These are phyloP conservation scores for Pichia cactophila DNA, from an alignment of 1,139 yeast species.

Conservation along the genomic window DNA sequence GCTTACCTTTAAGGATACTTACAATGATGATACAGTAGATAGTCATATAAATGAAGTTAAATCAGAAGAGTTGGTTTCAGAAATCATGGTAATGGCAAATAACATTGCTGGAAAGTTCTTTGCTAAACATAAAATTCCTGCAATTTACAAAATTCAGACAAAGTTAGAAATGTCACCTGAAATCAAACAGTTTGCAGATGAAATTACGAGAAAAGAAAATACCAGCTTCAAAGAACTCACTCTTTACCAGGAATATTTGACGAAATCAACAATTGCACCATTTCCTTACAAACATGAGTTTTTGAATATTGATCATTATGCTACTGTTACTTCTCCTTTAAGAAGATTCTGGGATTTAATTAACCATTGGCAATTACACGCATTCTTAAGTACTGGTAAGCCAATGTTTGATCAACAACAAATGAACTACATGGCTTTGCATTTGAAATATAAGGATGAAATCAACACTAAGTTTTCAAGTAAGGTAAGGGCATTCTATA, in stretches of 20 bases:
- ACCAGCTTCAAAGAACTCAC: slow-evolving; percentile 19
- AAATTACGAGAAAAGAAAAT: slow-evolving; percentile 25
- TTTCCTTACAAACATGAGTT: slow-evolving; percentile 47
- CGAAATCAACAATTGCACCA: slow-evolving; percentile 36
- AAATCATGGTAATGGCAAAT: slow-evolving; percentile 77
- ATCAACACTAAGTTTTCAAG: slow-evolving; percentile 27
- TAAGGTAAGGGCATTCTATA: slow-evolving; percentile 35
- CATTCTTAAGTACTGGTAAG: slow-evolving; percentile 26
- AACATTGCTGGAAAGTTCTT: slow-evolving; percentile 51
- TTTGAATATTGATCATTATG: slow-evolving; percentile 56
- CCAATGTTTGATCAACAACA: slow-evolving; percentile 18
- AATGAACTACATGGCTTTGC: slow-evolving; percentile 22
- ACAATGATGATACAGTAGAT: slow-evolving; percentile 11
- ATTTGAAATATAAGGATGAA: slow-evolving; percentile 24
- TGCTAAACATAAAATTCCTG: slow-evolving; percentile 40
- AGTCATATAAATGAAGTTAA: slow-evolving; percentile 9
- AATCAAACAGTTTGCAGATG: slow-evolving; percentile 18
- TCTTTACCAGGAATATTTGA: slow-evolving; percentile 29
- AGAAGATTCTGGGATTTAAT: slow-evolving; percentile 79
- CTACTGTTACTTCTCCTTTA: slow-evolving; percentile 84
- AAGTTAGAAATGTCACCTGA: slow-evolving; percentile 25
- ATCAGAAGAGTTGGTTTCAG: slow-evolving; percentile 62
- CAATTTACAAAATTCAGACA: slow-evolving; percentile 48
- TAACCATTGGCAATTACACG: slow-evolving; percentile 66
- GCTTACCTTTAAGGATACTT: slow-evolving; percentile 18